Evolutionary conservation across 164 flowering plant genomes (phyloP).

Genomic region (Akebia trifoliata): DNA sequence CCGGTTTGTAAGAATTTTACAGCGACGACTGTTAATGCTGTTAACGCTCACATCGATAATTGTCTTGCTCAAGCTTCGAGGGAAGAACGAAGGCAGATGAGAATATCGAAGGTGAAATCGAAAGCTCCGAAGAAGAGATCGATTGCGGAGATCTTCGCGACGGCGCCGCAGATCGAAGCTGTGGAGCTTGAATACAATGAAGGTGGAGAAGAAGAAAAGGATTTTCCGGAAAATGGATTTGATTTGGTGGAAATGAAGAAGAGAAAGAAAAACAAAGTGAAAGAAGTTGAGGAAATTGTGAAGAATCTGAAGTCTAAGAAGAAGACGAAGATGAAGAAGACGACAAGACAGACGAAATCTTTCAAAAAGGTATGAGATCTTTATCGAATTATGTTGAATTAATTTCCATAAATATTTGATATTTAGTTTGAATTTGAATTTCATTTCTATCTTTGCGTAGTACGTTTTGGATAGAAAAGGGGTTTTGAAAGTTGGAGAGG

Average conservation of each 20-base stretch:
- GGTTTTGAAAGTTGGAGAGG: too few species aligned
- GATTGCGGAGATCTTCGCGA: conserved; percentile 56
- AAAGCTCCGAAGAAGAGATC: conserved; percentile 50
- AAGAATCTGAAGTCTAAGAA: background rate
- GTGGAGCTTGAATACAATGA: conserved; percentile 11
- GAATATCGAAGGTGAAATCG: conserved; percentile 8
- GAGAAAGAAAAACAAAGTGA: too few species aligned
- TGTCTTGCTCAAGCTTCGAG: conserved; percentile 26
- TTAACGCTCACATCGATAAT: conserved; percentile 31
- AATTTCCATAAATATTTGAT: too few species aligned
- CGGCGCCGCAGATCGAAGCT: conserved; percentile 39
- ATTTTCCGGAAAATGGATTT: background rate
- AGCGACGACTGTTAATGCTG: conserved; percentile 34
- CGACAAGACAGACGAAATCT: background rate
- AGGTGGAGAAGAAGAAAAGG: background rate
- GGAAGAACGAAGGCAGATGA: conserved; percentile 18
- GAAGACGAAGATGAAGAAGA: background rate
- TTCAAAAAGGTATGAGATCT: background rate
- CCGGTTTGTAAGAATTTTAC: conserved; percentile 38
- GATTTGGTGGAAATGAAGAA: too few species aligned
- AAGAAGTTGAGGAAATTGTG: too few species aligned
- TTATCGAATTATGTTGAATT: too few species aligned
- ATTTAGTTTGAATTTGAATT: too few species aligned
- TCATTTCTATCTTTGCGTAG: too few species aligned
- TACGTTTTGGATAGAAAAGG: too few species aligned